phyloP scores from a whole-genome alignment of 495 filamentous ascomycete species.

The Ramalina peruviana region DNA sequence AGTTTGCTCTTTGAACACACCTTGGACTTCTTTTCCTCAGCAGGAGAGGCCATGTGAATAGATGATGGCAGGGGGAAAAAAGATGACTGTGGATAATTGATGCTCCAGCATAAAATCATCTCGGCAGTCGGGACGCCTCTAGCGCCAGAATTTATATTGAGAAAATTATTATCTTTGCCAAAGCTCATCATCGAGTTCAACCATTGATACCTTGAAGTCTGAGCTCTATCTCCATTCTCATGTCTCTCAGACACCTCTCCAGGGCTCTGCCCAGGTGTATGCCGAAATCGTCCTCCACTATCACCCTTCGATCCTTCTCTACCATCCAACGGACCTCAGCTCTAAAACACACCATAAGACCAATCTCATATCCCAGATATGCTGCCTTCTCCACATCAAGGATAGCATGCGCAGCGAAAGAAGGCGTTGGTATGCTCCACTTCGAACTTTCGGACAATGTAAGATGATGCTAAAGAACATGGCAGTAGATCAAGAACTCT shows the following conservation, averaged over 20 bases:
- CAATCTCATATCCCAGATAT: slow-evolving; percentile 37
- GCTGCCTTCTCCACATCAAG: slow-evolving; percentile 64
- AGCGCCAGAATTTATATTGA: not conserved
- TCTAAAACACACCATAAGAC: slow-evolving; percentile 36
- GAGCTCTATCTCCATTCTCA: slow-evolving; percentile 46
- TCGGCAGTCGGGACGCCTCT: not conserved
- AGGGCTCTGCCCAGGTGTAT: slow-evolving; percentile 58
- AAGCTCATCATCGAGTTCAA: not conserved
- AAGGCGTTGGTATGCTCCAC: slow-evolving; percentile 38
- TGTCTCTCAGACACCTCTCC: slow-evolving; percentile 57
- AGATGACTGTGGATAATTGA: not conserved
- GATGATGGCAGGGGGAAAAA: not conserved
- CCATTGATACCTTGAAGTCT: not conserved
- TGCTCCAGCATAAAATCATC: no score
- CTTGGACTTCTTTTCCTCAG: slow-evolving; percentile 31
- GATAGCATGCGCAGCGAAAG: slow-evolving; percentile 34
- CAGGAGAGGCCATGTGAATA: slow-evolving; percentile 26
- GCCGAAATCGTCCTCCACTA: slow-evolving; percentile 41
- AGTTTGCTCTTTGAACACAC: slow-evolving; percentile 12
- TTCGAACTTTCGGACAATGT: not conserved
- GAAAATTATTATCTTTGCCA: not conserved
- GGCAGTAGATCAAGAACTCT: slow-evolving; percentile 53
- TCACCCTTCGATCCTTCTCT: slow-evolving; percentile 37
- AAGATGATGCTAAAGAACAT: slow-evolving; percentile 10
- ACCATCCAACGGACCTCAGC: slow-evolving; percentile 30